phyloP scores from a whole-genome alignment of 352 stramenopile species.

The Paralagenidium karlingii region DNA sequence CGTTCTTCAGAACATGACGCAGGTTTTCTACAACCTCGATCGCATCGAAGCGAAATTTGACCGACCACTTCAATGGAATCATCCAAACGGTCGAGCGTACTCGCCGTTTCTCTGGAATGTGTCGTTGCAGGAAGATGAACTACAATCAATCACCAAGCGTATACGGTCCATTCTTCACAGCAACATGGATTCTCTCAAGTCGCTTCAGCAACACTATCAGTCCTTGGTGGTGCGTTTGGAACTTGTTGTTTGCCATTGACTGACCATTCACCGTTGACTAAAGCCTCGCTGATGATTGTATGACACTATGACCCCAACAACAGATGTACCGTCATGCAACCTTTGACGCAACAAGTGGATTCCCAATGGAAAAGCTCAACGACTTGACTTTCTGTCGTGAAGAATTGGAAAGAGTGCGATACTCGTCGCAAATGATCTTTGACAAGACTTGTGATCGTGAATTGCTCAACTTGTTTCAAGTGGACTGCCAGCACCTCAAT shows the following conservation, averaged over 20 bases:
- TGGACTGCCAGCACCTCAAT: constrained; percentile 42
- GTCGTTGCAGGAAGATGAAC: constrained; percentile 39
- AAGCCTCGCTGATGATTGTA: too few relatives aligned
- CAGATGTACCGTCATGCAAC: too few relatives aligned
- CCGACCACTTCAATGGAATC: neutral
- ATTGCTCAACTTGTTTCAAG: constrained; percentile 29
- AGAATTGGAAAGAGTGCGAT: constrained; percentile 1
- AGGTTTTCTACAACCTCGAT: constrained; percentile 48
- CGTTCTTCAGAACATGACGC: constrained; percentile 51
- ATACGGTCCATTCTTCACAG: too few relatives aligned
- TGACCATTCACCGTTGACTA: too few relatives aligned
- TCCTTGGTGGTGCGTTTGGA: too few relatives aligned
- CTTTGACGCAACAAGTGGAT: too few relatives aligned
- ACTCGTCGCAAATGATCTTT: constrained; percentile 1
- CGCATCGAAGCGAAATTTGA: constrained; percentile 59
- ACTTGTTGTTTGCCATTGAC: too few relatives aligned
- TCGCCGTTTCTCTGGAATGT: constrained; percentile 61
- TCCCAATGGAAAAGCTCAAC: constrained; percentile 1
- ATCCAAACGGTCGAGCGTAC: constrained; percentile 10
- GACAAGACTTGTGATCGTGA: constrained; percentile 10
- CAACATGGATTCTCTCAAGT: too few relatives aligned
- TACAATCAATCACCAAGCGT: constrained; percentile 34
- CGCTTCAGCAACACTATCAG: too few relatives aligned
- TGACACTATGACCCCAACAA: too few relatives aligned
- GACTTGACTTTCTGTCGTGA: too few relatives aligned